Percentiles rank a stretch among this genome's conserved stretches.
phyloP scores from a whole-genome alignment of 169 alveolate genomes.

The Plasmodium gonderi region DNA sequence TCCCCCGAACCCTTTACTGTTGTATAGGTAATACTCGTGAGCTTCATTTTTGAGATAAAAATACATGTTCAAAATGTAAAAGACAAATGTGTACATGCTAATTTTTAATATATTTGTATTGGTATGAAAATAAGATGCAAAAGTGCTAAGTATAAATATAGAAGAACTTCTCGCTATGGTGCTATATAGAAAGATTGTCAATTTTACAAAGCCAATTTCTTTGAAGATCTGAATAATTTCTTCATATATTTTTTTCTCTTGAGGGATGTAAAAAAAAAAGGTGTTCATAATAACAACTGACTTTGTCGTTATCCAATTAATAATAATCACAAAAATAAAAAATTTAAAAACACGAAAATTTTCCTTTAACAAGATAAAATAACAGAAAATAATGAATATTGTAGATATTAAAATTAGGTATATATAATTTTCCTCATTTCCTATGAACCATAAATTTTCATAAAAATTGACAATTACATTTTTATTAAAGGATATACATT shows the following conservation, averaged over 20 bases:
- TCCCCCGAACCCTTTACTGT: not conserved
- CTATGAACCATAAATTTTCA: slow-evolving; percentile 65
- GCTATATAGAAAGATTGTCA: slow-evolving; percentile 57
- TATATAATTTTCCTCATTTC: slow-evolving; percentile 46
- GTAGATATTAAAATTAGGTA: slow-evolving; percentile 37
- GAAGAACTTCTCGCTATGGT: slow-evolving; percentile 70
- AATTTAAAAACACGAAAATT: slow-evolving; percentile 56
- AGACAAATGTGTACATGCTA: slow-evolving; percentile 27
- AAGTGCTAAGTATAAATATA: slow-evolving; percentile 60
- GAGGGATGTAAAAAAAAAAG: slow-evolving; percentile 47
- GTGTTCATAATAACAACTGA: slow-evolving; percentile 65
- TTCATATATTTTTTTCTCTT: slow-evolving; percentile 30
- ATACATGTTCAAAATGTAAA: slow-evolving; percentile 63
- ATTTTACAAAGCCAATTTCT: slow-evolving; percentile 43
- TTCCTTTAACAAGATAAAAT: slow-evolving; percentile 27
- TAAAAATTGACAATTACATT: slow-evolving; percentile 37
- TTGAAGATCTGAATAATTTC: slow-evolving; percentile 20
- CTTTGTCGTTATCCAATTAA: slow-evolving; percentile 64
- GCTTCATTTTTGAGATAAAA: slow-evolving; percentile 65
- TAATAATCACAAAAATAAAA: slow-evolving; percentile 61
- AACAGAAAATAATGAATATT: slow-evolving; percentile 33
- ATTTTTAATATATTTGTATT: slow-evolving; percentile 50
- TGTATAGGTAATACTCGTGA: slow-evolving; percentile 37
- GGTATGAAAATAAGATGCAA: slow-evolving; percentile 67
- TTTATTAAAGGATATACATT: slow-evolving; percentile 29